A percentile compares a stretch with the other conserved stretches of the same genome.
phyloP scores from a whole-genome alignment of 176 grass and related monocot genomes.

The Hsuehochloa calcarea region DNA sequence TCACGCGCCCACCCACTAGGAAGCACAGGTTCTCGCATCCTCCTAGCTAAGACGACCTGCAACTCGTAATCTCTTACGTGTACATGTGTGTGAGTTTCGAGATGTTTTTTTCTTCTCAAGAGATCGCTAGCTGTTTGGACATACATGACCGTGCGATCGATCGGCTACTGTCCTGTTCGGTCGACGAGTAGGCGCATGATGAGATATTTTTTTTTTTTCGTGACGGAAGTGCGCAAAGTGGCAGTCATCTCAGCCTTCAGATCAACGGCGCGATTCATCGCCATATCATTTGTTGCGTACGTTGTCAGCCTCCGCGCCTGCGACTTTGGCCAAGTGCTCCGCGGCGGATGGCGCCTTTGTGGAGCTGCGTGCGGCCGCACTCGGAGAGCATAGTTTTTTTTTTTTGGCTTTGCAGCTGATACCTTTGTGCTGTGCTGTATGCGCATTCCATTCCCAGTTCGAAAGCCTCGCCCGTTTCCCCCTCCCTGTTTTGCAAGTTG shows the following conservation, averaged over 20 bases:
- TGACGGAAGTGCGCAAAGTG: background rate
- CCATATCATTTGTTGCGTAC: constrained; percentile 30
- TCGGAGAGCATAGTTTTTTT: background rate
- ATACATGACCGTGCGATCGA: background rate
- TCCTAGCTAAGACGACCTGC: background rate
- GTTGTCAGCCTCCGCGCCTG: constrained; percentile 19
- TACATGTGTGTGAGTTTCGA: background rate
- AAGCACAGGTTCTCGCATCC: constrained; percentile 15
- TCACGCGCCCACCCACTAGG: background rate
- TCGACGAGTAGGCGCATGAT: background rate
- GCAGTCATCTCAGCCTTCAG: constrained; percentile 12
- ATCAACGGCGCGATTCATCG: background rate
- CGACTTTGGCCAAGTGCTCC: background rate
- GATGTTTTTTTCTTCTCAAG: too few species aligned
- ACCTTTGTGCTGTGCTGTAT: background rate
- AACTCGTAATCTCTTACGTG: background rate
- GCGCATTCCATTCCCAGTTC: constrained; percentile 20
- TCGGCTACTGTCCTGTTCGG: background rate
- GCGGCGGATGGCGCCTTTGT: background rate
- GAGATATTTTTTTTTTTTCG: background rate
- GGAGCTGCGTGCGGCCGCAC: constrained; percentile 1
- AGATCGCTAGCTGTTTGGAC: background rate
- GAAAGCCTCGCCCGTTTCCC: background rate
- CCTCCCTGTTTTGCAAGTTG: background rate
- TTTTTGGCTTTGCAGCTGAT: background rate